Conservation (phyloP, 169 alveolate species). For the Eimeria maxima region DNA sequence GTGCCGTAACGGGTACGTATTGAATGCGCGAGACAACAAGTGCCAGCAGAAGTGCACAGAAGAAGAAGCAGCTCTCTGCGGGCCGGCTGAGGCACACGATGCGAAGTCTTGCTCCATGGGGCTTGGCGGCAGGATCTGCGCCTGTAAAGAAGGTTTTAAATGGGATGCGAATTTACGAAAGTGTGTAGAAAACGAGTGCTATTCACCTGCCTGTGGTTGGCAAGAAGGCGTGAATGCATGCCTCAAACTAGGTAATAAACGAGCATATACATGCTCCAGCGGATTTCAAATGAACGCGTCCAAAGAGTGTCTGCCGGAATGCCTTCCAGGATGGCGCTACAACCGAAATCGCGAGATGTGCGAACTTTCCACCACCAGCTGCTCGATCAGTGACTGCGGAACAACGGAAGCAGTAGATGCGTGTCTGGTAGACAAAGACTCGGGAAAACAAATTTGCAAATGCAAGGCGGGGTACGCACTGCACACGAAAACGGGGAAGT, state of each 20-base stretch:
- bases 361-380: neutral
- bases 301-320: constrained; percentile 58
- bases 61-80: constrained; percentile 74
- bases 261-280: constrained; percentile 7
- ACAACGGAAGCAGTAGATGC: constrained; percentile 21
- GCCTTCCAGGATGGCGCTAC: constrained; percentile 39
- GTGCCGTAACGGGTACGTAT: constrained; percentile 42
- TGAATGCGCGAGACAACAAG: constrained; percentile 48
- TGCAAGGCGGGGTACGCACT: constrained; percentile 65
- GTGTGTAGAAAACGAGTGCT: constrained; percentile 38
- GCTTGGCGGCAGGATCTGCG: constrained; percentile 61
- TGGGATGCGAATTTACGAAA: neutral
- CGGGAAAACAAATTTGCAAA: constrained; percentile 59
- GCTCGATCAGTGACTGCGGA: constrained; percentile 52
- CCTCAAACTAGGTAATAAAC: neutral
- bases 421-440: constrained; percentile 57
- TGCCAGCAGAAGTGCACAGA: constrained; percentile 67
- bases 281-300: constrained; percentile 42
- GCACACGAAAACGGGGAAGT: constrained; percentile 46
- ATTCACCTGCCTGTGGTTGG: constrained; percentile 55
- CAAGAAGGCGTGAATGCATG: constrained; percentile 54
- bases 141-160: constrained; percentile 49
- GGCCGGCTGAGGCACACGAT: constrained; percentile 40
- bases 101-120: constrained; percentile 64
- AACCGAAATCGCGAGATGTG: constrained; percentile 67